These are phyloP conservation scores for Dipodascus albidus DNA, from an alignment of 805 yeast genomes.

Conservation along the genomic window DNA sequence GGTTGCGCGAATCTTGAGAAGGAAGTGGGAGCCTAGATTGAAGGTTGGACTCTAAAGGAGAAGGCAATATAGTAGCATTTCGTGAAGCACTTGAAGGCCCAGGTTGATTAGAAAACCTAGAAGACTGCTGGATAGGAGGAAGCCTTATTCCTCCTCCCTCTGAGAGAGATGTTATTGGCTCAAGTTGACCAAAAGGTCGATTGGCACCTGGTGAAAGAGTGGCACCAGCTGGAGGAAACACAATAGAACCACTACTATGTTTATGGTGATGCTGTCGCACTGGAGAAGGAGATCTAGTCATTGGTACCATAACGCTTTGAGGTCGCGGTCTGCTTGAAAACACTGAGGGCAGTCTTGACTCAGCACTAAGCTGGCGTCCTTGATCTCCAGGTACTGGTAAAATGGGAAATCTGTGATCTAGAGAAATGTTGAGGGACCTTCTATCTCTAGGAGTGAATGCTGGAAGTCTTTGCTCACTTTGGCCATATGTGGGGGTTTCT, in stretches of 20 bases:
- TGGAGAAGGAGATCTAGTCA: background rate
- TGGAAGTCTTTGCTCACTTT: background rate
- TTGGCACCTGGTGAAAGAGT: background rate
- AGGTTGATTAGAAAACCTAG: background rate
- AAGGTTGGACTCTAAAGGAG: background rate
- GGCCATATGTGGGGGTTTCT: background rate
- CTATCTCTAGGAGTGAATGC: background rate
- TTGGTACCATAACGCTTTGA: background rate
- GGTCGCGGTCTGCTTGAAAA: background rate
- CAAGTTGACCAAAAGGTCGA: background rate
- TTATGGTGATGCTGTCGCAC: background rate
- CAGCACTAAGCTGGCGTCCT: background rate
- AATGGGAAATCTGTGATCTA: background rate
- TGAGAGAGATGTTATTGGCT: background rate
- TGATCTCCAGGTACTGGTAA: background rate
- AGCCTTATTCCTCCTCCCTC: background rate
- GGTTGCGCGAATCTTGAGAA: background rate
- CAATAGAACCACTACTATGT: background rate
- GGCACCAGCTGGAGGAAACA: background rate
- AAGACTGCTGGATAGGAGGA: background rate
- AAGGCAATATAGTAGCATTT: background rate
- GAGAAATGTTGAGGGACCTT: background rate
- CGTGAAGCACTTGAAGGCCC: background rate
- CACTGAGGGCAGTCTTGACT: constrained; percentile 1
- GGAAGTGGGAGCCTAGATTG: background rate